Conservation (phyloP, 176 grass and related monocot species). For the Saccharum officinarum region DNA sequence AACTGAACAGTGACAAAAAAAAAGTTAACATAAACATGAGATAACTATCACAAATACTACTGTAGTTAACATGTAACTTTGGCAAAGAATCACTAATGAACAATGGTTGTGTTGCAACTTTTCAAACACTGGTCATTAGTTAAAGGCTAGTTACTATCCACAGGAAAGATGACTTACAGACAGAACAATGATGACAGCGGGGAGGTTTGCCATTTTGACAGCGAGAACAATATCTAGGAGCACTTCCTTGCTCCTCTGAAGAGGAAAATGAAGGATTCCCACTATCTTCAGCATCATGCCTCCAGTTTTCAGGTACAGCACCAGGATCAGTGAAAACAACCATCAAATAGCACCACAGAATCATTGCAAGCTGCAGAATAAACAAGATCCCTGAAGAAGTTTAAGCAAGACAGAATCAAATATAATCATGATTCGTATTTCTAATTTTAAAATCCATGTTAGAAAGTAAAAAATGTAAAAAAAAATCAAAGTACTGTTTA, state of each 20-base stretch:
- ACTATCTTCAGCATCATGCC: slow-evolving; percentile 49
- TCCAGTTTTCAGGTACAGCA: slow-evolving; percentile 81
- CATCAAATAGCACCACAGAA: slow-evolving; percentile 84
- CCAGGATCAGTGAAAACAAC: slow-evolving; percentile 86
- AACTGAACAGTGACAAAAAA: neutral
- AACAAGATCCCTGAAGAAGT: slow-evolving; percentile 78
- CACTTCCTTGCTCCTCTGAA: slow-evolving; percentile 52
- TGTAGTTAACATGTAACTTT: neutral
- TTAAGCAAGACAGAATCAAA: slow-evolving; percentile 44
- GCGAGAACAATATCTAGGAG: slow-evolving; percentile 54
- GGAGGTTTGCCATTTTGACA: slow-evolving; percentile 91
- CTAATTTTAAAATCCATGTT: slow-evolving; percentile 29
- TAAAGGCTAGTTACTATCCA: slow-evolving; percentile 19
- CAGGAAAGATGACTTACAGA: slow-evolving; percentile 66
- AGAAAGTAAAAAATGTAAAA: slow-evolving; percentile 10
- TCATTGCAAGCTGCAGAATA: slow-evolving; percentile 83
- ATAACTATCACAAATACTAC: neutral
- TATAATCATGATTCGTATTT: slow-evolving; percentile 30
- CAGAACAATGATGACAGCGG: slow-evolving; percentile 93
- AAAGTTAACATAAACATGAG: neutral
- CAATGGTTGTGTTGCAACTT: neutral
- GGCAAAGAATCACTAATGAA: neutral
- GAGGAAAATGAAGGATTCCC: slow-evolving; percentile 40
- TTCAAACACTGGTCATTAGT: neutral
- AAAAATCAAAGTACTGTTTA: neutral